Evolutionary conservation across 164 flowering plant genomes (phyloP), one percentile per base, ranked within the genome.

Genomic region (Sextonia rubra): DNA sequence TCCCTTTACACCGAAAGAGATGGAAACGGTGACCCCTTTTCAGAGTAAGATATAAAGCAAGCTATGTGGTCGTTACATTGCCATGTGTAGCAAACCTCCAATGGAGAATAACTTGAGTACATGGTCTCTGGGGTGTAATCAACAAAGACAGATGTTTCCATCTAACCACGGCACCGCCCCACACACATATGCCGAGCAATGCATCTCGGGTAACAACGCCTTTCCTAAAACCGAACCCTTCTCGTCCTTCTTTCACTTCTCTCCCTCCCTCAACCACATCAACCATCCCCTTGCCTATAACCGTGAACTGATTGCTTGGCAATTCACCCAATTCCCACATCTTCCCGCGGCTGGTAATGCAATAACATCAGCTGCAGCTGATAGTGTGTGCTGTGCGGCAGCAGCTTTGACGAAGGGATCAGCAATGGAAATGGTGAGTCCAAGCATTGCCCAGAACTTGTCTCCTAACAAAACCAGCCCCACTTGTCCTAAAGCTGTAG

Each of bases 101-200:
- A 37, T 37, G 44, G 44, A 37, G 44, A 37, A 37, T 37, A 37
- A 37, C 44, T 37, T 37, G 11, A 37, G 44, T 37, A 37, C 44
- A 37, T 37, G 44, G 44, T 37, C 44, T 8, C 5, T 37, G 44
- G 22, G 58, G 73, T 80, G 81, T 79, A 78, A 76, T 72, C 61
- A 14, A 66, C 18, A 58, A 48, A 68, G 64, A 60, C 68, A 76
- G 26, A 85, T 85, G 81, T 83, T 82, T 68, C 76, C 81, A 52
- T 76, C 80, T 73, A 73, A 27, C 77, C 66, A 7, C 12, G 24
- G 64, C 66, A 56, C 60, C 49, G 30, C 20, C 64, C 67, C 20
- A 37, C 49, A 58, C n/a, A n/a, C 72, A 47, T 48, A 62, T 30
- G 60, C 56, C 17, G 80, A 78, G 67, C 77, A 69, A 3, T 4